Evolutionary conservation across 306 rosid genomes (phyloP), one percentile per base, ranked within the genome.

Genomic region (Sicyos edulis): DNA sequence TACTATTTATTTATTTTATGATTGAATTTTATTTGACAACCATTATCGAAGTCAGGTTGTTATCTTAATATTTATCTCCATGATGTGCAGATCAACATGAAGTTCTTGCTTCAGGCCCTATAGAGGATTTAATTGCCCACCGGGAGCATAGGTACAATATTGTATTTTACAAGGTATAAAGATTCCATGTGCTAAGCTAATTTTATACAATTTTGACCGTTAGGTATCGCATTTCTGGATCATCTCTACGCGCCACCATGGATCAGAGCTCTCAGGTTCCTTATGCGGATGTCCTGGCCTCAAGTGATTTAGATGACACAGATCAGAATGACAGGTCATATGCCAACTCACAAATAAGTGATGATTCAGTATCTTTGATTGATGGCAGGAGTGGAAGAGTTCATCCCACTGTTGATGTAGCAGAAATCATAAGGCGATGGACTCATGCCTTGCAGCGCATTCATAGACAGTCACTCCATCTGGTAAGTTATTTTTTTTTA

Each of bases 51-150:
- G 61, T 70, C 29, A n/a, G 74, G 61, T 53, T 70, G 61, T 45
- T 40, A 44, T 40, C 34, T 57, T 49, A 50, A 45, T 67, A 19
- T 64, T 26, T 49, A 56, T 67, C 3, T 24, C 32, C 61, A 10
- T 63, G 14, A 51, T 56, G 44, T 78, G 52, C 78, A 95, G 99
- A 89, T 79, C 95, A 95, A 80, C 99, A 95, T 74, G 99, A 95
- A 82, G 95, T 95, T 82, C 97, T 95, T 82, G 99, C 99, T 60
- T 95, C 97, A 60, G 99, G 99, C 42, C 99, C 99, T 75, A 95
- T 95, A 55, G 99, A 95, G 80, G 99, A 95, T 80, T 85, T 91
- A 81, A 91, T 93, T 70, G 97, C 99, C 75, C 99, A 93, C 77
- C 86, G 99, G 53, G 99, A 95, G 68, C 99, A 95, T 80, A 89